A percentile compares a stretch with the other conserved stretches of the same genome.
Evolutionary conservation across 441 rosid genomes (phyloP).

Genomic region (Melianthus villosus): DNA sequence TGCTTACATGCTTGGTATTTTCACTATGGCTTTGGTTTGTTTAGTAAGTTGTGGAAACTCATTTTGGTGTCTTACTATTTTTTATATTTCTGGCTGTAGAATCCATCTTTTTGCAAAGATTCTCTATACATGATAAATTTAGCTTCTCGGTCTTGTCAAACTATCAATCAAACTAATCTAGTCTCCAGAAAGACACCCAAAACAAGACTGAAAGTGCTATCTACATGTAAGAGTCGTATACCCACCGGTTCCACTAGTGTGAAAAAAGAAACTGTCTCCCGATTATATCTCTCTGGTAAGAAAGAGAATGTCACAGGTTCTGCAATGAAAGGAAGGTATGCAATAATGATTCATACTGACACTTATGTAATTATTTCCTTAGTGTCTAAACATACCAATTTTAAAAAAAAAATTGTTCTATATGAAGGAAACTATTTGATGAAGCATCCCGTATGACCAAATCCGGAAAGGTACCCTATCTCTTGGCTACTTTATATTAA

Average conservation of each 20-base stretch:
- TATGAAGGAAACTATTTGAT: slow-evolving; percentile 41
- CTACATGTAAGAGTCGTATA: slow-evolving; percentile 19
- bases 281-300: slow-evolving; percentile 15
- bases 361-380: neutral
- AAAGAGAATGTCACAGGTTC: slow-evolving; percentile 20
- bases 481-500: no score
- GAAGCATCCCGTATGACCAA: neutral
- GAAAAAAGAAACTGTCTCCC: slow-evolving; percentile 19
- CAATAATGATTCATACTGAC: neutral
- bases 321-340: slow-evolving; percentile 36
- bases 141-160: slow-evolving; percentile 43
- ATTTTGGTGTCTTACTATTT: no score
- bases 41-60: no score
- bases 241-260: slow-evolving; percentile 15
- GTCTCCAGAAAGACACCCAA: slow-evolving; percentile 22
- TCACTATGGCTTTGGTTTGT: no score
- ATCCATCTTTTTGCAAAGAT: slow-evolving; percentile 47
- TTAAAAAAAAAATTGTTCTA: no score
- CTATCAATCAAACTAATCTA: slow-evolving; percentile 11
- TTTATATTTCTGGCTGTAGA: slow-evolving; percentile 22
- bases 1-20: slow-evolving; percentile 62
- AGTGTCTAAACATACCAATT: neutral
- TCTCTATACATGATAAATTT: slow-evolving; percentile 41
- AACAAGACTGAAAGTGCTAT: slow-evolving; percentile 10
- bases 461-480: neutral